Conservation (phyloP, 2,329 filamentous ascomycete genomes). For the Aspergillus fumigatus region DNA sequence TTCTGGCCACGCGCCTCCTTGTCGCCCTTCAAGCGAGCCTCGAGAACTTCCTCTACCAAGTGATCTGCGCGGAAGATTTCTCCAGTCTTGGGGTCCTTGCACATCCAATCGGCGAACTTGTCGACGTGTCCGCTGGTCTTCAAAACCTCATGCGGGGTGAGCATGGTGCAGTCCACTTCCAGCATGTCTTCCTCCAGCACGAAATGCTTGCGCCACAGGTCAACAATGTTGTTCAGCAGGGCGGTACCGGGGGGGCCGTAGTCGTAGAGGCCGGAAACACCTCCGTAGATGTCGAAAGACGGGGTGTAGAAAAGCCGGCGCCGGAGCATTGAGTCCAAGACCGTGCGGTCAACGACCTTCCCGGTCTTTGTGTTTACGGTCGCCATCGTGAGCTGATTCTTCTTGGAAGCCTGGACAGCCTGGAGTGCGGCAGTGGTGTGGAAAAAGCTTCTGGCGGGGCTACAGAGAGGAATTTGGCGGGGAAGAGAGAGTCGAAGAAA, state of each 20-base stretch:
- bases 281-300: constrained; percentile 91
- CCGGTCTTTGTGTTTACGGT: constrained; percentile 77
- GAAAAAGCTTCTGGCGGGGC: constrained; percentile 38
- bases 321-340: constrained; percentile 79
- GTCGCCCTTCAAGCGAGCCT: constrained; percentile 80
- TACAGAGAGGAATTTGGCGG: constrained; percentile 25
- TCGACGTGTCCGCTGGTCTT: constrained; percentile 97
- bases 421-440: constrained; percentile 31
- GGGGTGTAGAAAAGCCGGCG: constrained; percentile 93
- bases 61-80: constrained; percentile 96
- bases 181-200: constrained; percentile 92
- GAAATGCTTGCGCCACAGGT: constrained; percentile 90
- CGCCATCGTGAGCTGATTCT: constrained; percentile 46
- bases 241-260: constrained; percentile 87
- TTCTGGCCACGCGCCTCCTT: constrained; percentile 86
- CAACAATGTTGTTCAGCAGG: constrained; percentile 81
- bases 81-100: constrained; percentile 95
- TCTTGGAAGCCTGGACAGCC: constrained; percentile 26
- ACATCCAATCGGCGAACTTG: constrained; percentile 99
- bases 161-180: constrained; percentile 87
- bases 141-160: constrained; percentile 89
- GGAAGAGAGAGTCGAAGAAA: constrained; percentile 33
- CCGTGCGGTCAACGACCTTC: constrained; percentile 77
- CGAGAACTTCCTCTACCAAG: constrained; percentile 90
- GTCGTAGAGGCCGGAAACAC: constrained; percentile 84